These are phyloP conservation scores for Lachancea nothofagi DNA, from an alignment of 805 yeast genomes.

Conservation along the genomic window DNA sequence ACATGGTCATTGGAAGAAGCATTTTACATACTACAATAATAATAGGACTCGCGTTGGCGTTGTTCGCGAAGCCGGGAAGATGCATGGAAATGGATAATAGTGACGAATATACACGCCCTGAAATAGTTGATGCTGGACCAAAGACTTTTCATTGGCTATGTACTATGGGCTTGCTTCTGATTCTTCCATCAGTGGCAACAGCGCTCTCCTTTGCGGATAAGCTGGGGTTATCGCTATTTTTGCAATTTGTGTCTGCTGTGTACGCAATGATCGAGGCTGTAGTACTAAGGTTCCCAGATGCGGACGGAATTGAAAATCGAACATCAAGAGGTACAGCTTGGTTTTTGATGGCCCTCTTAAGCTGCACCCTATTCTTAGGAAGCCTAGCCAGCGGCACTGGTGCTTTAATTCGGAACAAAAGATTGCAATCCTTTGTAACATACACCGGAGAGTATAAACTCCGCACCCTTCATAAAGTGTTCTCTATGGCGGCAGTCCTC, in stretches of 20 bases:
- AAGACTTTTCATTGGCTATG: conserved; percentile 63
- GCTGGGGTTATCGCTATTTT: conserved; percentile 38
- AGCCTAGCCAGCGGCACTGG: conserved; percentile 50
- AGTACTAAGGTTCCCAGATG: conserved; percentile 58
- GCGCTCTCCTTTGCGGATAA: conserved; percentile 51
- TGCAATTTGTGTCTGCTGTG: conserved; percentile 43
- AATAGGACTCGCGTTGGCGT: background rate
- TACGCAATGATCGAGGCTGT: conserved; percentile 55
- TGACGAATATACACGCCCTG: conserved; percentile 33
- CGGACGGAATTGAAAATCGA: conserved; percentile 58
- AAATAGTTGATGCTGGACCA: conserved; percentile 42
- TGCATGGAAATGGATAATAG: conserved; percentile 33
- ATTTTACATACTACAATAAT: no score
- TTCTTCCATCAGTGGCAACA: conserved; percentile 54
- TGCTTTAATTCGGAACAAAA: conserved; percentile 33
- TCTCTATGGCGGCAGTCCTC: conserved; percentile 43
- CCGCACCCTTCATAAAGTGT: conserved; percentile 36
- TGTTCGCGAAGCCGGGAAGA: background rate
- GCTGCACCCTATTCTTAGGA: conserved; percentile 47
- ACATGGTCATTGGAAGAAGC: no score
- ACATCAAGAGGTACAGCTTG: conserved; percentile 67
- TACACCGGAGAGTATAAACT: conserved; percentile 36
- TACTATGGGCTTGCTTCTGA: conserved; percentile 41
- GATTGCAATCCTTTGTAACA: conserved; percentile 33
- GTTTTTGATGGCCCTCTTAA: conserved; percentile 44